Conservation (phyloP, 2,329 filamentous ascomycete genomes). For the Scedosporium apiospermum region DNA sequence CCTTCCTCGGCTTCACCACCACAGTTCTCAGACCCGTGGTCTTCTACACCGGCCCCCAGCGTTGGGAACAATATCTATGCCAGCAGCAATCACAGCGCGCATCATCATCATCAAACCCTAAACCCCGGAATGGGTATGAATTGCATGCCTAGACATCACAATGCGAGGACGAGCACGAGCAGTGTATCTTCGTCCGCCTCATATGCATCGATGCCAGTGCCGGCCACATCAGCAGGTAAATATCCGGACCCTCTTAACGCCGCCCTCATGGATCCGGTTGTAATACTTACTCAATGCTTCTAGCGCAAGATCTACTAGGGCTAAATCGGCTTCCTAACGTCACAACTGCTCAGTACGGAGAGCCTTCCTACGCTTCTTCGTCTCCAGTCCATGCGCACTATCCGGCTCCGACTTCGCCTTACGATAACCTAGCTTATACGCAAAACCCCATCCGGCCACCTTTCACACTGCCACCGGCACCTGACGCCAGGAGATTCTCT, state of each 20-base stretch:
- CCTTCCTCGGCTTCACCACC: conserved; percentile 37
- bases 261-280: conserved; percentile 36
- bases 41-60: conserved; percentile 43
- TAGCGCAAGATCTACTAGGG: conserved; percentile 63
- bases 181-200: conserved; percentile 52
- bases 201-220: conserved; percentile 62
- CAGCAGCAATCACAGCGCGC: conserved; percentile 12
- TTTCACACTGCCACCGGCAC: conserved; percentile 46
- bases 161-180: conserved; percentile 45
- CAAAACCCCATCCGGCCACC: conserved; percentile 52
- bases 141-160: conserved; percentile 31
- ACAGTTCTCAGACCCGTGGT: conserved; percentile 92
- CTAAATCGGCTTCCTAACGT: conserved; percentile 53
- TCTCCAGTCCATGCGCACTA: conserved; percentile 59
- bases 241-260: conserved; percentile 22
- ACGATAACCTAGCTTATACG: conserved; percentile 69
- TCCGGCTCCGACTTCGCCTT: conserved; percentile 58
- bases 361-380: conserved; percentile 56
- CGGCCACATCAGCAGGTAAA: conserved; percentile 64
- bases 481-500: conserved; percentile 61
- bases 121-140: conserved; percentile 50
- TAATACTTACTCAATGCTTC: conserved; percentile 57
- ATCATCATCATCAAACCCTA: conserved; percentile 21
- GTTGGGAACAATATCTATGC: conserved; percentile 53
- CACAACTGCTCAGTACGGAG: conserved; percentile 58